phyloP scores from a whole-genome alignment of 176 grass and related monocot genomes.

The Eragrostis curvula region DNA sequence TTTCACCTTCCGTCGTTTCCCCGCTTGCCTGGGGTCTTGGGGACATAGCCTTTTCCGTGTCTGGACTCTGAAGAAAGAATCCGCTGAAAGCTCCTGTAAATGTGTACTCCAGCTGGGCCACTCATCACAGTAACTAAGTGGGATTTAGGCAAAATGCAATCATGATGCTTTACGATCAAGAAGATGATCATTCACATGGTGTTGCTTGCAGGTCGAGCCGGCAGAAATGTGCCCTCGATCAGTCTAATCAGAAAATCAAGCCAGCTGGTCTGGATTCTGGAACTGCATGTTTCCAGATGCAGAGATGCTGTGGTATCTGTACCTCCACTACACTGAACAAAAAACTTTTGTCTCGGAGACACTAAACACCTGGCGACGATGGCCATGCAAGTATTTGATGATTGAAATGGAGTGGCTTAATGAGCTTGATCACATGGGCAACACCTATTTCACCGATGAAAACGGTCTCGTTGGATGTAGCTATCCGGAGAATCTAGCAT shows the following conservation, averaged over 20 bases:
- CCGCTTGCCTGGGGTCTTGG: background rate
- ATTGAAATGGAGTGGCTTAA: background rate
- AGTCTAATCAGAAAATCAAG: background rate
- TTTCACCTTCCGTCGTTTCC: background rate
- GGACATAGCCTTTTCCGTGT: slow-evolving; percentile 15
- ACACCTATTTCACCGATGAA: background rate
- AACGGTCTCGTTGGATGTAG: background rate
- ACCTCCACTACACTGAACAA: slow-evolving; percentile 26
- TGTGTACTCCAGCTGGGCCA: background rate
- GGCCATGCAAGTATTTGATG: background rate
- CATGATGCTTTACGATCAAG: background rate
- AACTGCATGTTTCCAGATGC: slow-evolving; percentile 2
- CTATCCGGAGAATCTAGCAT: slow-evolving; percentile 18
- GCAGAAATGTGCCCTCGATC: background rate
- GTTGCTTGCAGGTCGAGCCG: background rate
- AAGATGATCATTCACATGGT: background rate
- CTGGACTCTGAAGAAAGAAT: background rate
- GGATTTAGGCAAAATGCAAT: background rate
- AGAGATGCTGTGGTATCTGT: background rate
- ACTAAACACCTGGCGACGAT: background rate
- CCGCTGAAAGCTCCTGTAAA: too few relatives aligned
- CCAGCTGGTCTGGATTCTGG: background rate
- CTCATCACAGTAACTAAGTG: background rate
- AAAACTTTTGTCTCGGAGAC: background rate
- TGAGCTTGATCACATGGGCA: background rate